Evolutionary conservation across 2,329 filamentous ascomycete genomes (phyloP).

Genomic region (Claviceps sp.): DNA sequence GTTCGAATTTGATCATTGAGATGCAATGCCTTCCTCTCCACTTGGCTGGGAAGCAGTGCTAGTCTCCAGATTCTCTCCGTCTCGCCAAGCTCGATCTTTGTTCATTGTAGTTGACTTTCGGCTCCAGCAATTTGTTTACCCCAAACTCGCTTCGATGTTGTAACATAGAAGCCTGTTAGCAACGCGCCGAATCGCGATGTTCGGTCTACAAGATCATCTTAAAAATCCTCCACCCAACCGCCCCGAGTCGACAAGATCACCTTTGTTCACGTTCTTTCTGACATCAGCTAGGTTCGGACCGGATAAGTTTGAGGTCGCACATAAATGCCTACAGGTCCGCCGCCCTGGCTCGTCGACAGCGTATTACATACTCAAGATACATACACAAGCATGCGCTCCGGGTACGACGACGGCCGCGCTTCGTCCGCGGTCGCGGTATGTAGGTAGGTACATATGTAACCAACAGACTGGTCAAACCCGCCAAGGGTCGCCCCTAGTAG

Average conservation of each 20-base stretch:
- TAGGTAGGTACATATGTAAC: background rate
- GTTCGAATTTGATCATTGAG: background rate
- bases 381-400: background rate
- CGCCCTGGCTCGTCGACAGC: background rate
- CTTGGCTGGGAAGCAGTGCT: background rate
- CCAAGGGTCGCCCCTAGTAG: background rate
- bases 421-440: background rate
- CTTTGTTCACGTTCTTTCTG: background rate
- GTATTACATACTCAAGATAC: background rate
- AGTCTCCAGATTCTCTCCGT: background rate
- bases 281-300: background rate
- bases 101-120: background rate
- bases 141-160: background rate
- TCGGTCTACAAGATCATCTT: background rate
- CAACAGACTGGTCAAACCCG: conserved; percentile 2
- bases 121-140: background rate
- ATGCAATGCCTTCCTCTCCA: background rate
- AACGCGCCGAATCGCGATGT: background rate
- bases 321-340: background rate
- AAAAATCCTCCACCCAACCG: background rate
- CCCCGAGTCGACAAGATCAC: background rate
- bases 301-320: background rate
- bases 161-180: background rate
- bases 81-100: background rate
- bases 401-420: background rate